Evolutionary conservation across 2,329 filamentous ascomycete species (phyloP).

Genomic region (Aspergillus proliferans): DNA sequence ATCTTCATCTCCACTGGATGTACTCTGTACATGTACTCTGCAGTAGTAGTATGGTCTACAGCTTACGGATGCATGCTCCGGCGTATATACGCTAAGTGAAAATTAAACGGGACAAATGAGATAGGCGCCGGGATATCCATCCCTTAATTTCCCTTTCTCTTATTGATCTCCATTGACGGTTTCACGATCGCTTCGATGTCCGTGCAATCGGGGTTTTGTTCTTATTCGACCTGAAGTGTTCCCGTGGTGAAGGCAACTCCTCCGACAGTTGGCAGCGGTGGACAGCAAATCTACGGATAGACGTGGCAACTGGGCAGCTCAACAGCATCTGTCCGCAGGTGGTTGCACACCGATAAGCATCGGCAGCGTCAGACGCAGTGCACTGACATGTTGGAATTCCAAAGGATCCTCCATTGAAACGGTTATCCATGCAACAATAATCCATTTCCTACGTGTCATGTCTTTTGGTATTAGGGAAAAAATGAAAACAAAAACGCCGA

Average conservation of each 20-base stretch:
- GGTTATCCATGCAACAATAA: neutral
- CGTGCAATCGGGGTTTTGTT: too few species aligned
- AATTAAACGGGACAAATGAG: too few species aligned
- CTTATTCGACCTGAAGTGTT: too few species aligned
- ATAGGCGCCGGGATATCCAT: too few species aligned
- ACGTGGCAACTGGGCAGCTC: too few species aligned
- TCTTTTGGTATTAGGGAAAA: neutral
- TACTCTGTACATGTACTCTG: neutral
- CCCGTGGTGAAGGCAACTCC: too few species aligned
- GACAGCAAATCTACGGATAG: too few species aligned
- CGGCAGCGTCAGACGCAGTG: neutral
- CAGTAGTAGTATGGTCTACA: neutral
- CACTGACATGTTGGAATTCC: neutral
- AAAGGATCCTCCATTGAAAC: neutral
- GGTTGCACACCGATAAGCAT: neutral
- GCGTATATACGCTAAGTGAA: neutral
- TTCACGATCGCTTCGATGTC: too few species aligned
- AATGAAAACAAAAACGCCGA: constrained; percentile 8
- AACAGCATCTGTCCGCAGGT: too few species aligned
- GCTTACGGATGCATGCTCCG: neutral
- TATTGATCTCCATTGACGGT: too few species aligned
- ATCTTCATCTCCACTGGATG: neutral
- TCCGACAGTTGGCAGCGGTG: too few species aligned
- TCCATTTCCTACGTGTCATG: neutral
- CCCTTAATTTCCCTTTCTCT: too few species aligned